These are phyloP conservation scores for Dendrostoma leiphaemia DNA, from an alignment of 2,329 filamentous ascomycete species.

Conservation along the genomic window DNA sequence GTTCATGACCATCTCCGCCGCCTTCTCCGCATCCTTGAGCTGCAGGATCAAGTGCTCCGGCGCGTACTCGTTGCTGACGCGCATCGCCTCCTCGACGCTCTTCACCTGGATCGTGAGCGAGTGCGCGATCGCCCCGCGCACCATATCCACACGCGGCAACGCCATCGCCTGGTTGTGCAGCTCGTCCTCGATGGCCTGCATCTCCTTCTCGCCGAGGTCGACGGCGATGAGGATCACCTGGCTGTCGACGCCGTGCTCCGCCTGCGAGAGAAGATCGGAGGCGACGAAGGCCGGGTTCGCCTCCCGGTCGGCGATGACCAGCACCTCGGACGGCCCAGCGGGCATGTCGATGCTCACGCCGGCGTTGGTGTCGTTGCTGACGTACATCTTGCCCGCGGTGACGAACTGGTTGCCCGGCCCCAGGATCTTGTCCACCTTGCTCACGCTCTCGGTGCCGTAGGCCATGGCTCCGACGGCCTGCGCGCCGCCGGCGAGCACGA, in stretches of 20 bases:
- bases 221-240: constrained; percentile 92
- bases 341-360: constrained; percentile 98
- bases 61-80: constrained; percentile 88
- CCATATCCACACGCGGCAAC: constrained; percentile 88
- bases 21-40: constrained; percentile 70
- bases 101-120: constrained; percentile 81
- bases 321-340: constrained; percentile 90
- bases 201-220: constrained; percentile 68
- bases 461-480: constrained; percentile 96
- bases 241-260: constrained; percentile 93
- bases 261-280: constrained; percentile 90
- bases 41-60: constrained; percentile 96
- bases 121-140: constrained; percentile 85
- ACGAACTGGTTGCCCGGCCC: constrained; percentile 98
- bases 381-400: constrained; percentile 97
- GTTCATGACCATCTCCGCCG: constrained; percentile 80
- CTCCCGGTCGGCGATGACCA: constrained; percentile 88
- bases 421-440: constrained; percentile 97
- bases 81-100: constrained; percentile 70
- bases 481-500: constrained; percentile 91
- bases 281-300: constrained; percentile 94
- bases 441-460: constrained; percentile 91
- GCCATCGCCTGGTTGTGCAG: constrained; percentile 83
- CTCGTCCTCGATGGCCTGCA: constrained; percentile 86
- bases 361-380: constrained; percentile 94